Evolutionary conservation across 225 moss, liverwort and hornwort genomes (phyloP), one percentile per base, ranked within the genome.

Genomic region (Sphagnum contortum): DNA sequence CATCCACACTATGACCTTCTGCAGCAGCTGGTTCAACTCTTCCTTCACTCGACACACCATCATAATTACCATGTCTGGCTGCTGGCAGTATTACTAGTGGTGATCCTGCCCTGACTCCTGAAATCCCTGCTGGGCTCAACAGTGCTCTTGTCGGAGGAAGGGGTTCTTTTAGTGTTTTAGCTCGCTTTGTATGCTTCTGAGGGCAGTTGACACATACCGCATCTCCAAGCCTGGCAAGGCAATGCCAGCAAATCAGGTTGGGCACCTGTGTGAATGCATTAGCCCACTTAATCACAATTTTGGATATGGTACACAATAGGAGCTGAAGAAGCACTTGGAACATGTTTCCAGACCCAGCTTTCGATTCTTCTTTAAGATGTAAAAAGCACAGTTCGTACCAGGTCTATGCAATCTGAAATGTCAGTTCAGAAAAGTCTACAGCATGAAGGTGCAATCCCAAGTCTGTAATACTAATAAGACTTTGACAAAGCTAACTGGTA

Each of bases 141-240:
- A 79, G 62, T 5, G 81, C 69, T 61, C 85, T 74, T 3, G 81
- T 82, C 47, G 85, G 81, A 3, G 76, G 81, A 68, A 81, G 68
- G 2, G 65, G 75, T 64, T 87, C 83, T 64, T 78, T 80, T 12
- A 73, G 80, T 59, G 83, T 63, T 74, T 87, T 87, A 45, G 83
- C 83, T 57, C 87, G 77, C 67, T 87, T 87, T 44, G 87, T 83
- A 60, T 87, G 80, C 45, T 87, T 87, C 80, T 87, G 87, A 51
- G 87, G 87, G 70, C 87, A 87, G 61, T 87, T 87, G 3, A 87
- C 75, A 68, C 87, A 87, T 73, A 75, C 83, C 48, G 83, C 83
- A 47, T 87, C 87, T 47, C 87, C 87, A 3, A 73, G 48, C 64
- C 80, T 76, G 55, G 87, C 83, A 74, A 71, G 83, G 68, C 87